Percentiles rank a stretch among this genome's conserved stretches.
Conservation (phyloP, 805 yeast genomes). For the Saturnispora mendoncae region DNA sequence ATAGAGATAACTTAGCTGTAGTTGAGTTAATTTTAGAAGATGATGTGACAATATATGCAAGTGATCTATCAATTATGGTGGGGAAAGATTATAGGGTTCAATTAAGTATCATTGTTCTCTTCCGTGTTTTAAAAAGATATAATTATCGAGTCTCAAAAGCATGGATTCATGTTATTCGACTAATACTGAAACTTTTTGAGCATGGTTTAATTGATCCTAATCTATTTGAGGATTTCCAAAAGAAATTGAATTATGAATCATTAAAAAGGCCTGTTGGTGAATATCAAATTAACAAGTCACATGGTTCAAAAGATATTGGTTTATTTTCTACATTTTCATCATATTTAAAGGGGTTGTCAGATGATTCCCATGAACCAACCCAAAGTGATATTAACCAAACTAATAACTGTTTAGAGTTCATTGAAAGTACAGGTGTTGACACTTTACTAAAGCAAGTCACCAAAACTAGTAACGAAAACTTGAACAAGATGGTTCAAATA, state of each 20-base stretch:
- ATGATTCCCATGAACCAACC: constrained; percentile 84
- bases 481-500: constrained; percentile 28
- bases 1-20: constrained; percentile 35
- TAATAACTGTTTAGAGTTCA: constrained; percentile 71
- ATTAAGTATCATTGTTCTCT: constrained; percentile 74
- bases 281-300: constrained; percentile 51
- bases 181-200: constrained; percentile 58
- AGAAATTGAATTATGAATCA: constrained; percentile 39
- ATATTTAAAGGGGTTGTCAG: constrained; percentile 77
- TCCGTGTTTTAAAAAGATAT: constrained; percentile 61
- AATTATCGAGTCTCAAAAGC: constrained; percentile 37
- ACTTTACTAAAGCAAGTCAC: constrained; percentile 46
- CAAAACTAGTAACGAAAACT: constrained; percentile 28
- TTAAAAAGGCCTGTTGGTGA: constrained; percentile 60
- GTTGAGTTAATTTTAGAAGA: constrained; percentile 44
- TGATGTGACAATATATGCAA: constrained; percentile 57
- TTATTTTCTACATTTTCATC: constrained; percentile 88
- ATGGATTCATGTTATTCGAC: constrained; percentile 55
- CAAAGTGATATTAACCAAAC: constrained; percentile 89
- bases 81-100: constrained; percentile 93
- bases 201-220: constrained; percentile 64
- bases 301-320: constrained; percentile 64
- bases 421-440: constrained; percentile 57
- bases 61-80: constrained; percentile 71
- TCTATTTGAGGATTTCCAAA: constrained; percentile 57